Evolutionary conservation across 768 basidiomycete genomes (phyloP).

Genomic region (Pisolithus albus): DNA sequence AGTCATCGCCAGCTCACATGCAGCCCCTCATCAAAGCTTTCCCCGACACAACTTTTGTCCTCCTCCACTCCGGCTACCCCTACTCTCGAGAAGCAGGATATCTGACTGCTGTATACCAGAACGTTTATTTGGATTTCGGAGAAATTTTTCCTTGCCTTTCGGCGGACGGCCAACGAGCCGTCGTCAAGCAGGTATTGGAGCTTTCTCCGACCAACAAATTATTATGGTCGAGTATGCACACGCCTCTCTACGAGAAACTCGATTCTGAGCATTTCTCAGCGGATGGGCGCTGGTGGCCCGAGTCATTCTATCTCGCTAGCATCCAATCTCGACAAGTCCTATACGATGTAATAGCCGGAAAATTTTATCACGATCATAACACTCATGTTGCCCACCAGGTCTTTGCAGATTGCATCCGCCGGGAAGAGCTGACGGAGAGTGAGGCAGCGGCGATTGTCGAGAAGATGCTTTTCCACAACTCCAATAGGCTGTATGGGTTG

Average conservation of each 20-base stretch:
- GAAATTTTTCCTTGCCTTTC: conserved; percentile 70
- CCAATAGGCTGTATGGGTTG: conserved; percentile 58
- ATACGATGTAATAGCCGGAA: conserved; percentile 38
- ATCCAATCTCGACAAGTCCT: conserved; percentile 58
- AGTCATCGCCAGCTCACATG: conserved; percentile 57
- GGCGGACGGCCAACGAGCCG: conserved; percentile 49
- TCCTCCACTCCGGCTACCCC: conserved; percentile 75
- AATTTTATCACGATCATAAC: neutral
- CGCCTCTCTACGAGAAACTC: neutral
- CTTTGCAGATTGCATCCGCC: conserved; percentile 41
- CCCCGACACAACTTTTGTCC: conserved; percentile 53
- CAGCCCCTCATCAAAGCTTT: conserved; percentile 63
- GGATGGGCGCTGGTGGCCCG: conserved; percentile 54
- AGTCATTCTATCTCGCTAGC: conserved; percentile 63
- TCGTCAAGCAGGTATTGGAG: conserved; percentile 61
- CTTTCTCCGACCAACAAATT: conserved; percentile 72
- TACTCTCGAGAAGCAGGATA: conserved; percentile 76
- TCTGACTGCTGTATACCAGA: conserved; percentile 60
- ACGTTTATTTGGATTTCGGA: conserved; percentile 77
- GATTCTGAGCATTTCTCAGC: conserved; percentile 4
- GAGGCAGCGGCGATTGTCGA: conserved; percentile 50
- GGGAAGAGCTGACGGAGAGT: conserved; percentile 44
- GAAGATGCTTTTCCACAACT: conserved; percentile 58
- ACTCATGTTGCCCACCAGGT: conserved; percentile 37
- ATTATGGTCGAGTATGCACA: conserved; percentile 67